A percentile compares a stretch with the other conserved stretches of the same genome.
Evolutionary conservation across 805 yeast genomes (phyloP).

Genomic region (Metschnikowia hibisci): DNA sequence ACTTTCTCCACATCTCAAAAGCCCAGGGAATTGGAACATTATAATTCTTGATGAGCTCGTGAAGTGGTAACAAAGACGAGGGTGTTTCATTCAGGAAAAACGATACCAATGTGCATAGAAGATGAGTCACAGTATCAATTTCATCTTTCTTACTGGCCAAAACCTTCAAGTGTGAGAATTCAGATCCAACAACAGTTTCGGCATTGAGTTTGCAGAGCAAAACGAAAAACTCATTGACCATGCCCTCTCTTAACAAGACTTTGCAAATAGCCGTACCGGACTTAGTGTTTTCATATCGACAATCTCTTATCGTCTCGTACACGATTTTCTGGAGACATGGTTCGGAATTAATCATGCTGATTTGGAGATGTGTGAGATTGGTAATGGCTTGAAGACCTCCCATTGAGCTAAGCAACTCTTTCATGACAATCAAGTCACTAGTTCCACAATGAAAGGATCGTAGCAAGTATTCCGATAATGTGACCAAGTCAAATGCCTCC

Average conservation of each 20-base stretch:
- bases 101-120: slow-evolving; percentile 55
- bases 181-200: slow-evolving; percentile 30
- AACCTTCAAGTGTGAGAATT: slow-evolving; percentile 58
- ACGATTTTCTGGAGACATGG: slow-evolving; percentile 52
- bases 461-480: slow-evolving; percentile 56
- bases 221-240: slow-evolving; percentile 61
- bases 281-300: slow-evolving; percentile 43
- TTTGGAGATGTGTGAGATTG: slow-evolving; percentile 63
- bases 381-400: slow-evolving; percentile 73
- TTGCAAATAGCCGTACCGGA: slow-evolving; percentile 51
- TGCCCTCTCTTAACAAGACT: slow-evolving; percentile 40
- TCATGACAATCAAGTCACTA: slow-evolving; percentile 58
- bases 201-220: slow-evolving; percentile 50
- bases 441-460: slow-evolving; percentile 61
- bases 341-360: slow-evolving; percentile 64
- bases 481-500: slow-evolving; percentile 52
- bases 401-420: slow-evolving; percentile 65
- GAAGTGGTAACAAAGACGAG: slow-evolving; percentile 36
- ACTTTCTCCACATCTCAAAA: slow-evolving; percentile 72
- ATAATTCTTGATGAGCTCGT: slow-evolving; percentile 39
- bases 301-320: slow-evolving; percentile 56
- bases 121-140: slow-evolving; percentile 58
- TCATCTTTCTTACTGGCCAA: slow-evolving; percentile 73
- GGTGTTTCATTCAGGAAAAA: slow-evolving; percentile 42
- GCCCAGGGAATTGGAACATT: slow-evolving; percentile 58